Evolutionary conservation across 202 grass and related monocot species (phyloP).

Genomic region (Zizania palustris): DNA sequence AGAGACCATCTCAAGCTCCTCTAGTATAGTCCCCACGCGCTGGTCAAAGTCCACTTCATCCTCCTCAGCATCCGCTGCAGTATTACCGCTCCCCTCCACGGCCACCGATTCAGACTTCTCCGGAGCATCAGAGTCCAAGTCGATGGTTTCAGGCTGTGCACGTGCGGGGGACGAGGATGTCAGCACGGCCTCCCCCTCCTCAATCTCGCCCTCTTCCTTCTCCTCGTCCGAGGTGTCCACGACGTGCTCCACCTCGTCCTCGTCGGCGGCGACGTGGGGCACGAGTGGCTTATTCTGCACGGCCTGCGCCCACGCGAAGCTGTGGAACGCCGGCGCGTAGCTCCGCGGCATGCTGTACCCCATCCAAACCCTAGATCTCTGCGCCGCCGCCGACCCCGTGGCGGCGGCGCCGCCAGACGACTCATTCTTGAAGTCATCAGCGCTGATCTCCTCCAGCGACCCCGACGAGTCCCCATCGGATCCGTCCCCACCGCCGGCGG

Average conservation of each 20-base stretch:
- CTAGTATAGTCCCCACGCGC: conserved; percentile 73
- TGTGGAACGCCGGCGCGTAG: conserved; percentile 71
- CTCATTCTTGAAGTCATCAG: conserved; percentile 70
- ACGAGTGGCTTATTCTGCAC: conserved; percentile 90
- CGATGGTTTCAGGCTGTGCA: conserved; percentile 40
- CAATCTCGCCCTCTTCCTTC: conserved; percentile 92
- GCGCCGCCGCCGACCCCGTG: not conserved
- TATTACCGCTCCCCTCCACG: conserved; percentile 1
- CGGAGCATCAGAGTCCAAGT: conserved; percentile 45
- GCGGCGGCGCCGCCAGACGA: not conserved
- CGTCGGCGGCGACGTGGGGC: conserved; percentile 28
- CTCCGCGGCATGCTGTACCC: conserved; percentile 70
- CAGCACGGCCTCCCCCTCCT: conserved; percentile 76
- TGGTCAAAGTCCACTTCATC: conserved; percentile 73
- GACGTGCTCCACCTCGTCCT: conserved; percentile 53
- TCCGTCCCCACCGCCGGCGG: conserved; percentile 32
- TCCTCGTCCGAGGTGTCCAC: conserved; percentile 61
- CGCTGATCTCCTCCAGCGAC: conserved; percentile 79
- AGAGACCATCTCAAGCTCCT: conserved; percentile 89
- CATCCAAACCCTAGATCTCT: conserved; percentile 74
- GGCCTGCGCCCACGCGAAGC: conserved; percentile 91
- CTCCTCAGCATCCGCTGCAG: conserved; percentile 25
- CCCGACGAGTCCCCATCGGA: conserved; percentile 71
- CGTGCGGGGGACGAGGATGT: conserved; percentile 8
- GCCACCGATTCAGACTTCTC: conserved; percentile 50